Conservation (phyloP, 805 yeast genomes). For the Kuraishia capsulata region DNA sequence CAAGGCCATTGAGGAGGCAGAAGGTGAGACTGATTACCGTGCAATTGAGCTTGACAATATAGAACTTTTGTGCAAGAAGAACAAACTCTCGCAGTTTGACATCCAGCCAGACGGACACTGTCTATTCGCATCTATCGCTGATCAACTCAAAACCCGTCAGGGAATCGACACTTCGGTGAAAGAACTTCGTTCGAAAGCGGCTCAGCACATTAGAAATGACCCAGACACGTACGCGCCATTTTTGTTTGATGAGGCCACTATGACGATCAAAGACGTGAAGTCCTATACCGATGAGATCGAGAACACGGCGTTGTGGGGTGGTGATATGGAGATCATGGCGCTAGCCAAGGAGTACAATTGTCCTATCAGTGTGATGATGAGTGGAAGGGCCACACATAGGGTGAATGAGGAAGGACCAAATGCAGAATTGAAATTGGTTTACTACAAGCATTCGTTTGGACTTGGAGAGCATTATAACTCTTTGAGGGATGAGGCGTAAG, state of each 20-base stretch:
- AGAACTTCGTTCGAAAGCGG: slow-evolving; percentile 57
- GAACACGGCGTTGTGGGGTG: slow-evolving; percentile 91
- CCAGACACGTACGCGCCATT: slow-evolving; percentile 73
- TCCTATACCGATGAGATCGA: slow-evolving; percentile 62
- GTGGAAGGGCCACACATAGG: slow-evolving; percentile 59
- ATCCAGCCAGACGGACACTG: slow-evolving; percentile 93
- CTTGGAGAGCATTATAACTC: slow-evolving; percentile 96
- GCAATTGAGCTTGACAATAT: slow-evolving; percentile 66
- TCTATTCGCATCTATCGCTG: slow-evolving; percentile 75
- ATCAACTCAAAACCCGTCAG: slow-evolving; percentile 59
- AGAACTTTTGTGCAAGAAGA: slow-evolving; percentile 37
- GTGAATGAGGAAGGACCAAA: slow-evolving; percentile 51
- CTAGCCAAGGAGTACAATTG: slow-evolving; percentile 61
- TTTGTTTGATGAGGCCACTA: slow-evolving; percentile 69
- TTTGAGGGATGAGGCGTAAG: slow-evolving; percentile 25
- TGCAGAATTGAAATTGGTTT: slow-evolving; percentile 61
- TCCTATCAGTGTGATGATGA: slow-evolving; percentile 69
- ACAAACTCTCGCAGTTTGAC: slow-evolving; percentile 49
- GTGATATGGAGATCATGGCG: slow-evolving; percentile 86
- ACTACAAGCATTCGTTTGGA: slow-evolving; percentile 77
- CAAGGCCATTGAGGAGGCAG: slow-evolving; percentile 69
- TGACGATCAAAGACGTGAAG: slow-evolving; percentile 53
- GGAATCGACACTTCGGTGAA: slow-evolving; percentile 27
- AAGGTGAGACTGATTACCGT: slow-evolving; percentile 53
- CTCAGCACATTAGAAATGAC: slow-evolving; percentile 52